A percentile compares a stretch with the other conserved stretches of the same genome.
Evolutionary conservation across 2,329 filamentous ascomycete genomes (phyloP).

Genomic region (Pseudocercospora vitis): DNA sequence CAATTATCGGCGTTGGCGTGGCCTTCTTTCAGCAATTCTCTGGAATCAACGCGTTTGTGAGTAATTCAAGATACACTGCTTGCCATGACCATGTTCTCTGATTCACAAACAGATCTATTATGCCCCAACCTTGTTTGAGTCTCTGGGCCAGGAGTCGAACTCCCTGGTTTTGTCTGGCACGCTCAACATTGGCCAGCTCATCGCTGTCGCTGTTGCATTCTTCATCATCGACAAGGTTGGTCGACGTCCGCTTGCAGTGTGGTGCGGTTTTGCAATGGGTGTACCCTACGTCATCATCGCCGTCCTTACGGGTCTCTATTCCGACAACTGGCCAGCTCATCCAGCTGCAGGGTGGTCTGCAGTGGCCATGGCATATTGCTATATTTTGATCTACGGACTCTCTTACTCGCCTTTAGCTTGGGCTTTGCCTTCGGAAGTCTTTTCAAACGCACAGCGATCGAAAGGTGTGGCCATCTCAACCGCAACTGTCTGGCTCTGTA

Average conservation of each 20-base stretch:
- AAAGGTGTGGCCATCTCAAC: slow-evolving; percentile 63
- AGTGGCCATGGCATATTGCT: slow-evolving; percentile 12
- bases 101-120: no score
- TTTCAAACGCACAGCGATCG: slow-evolving; percentile 57
- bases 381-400: slow-evolving; percentile 50
- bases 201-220: slow-evolving; percentile 34
- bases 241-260: slow-evolving; percentile 39
- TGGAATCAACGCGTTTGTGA: no score
- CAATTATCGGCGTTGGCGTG: not conserved
- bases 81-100: no score
- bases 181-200: slow-evolving; percentile 43
- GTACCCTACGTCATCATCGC: slow-evolving; percentile 50
- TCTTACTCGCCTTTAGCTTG: slow-evolving; percentile 44
- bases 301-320: slow-evolving; percentile 53
- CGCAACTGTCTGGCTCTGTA: slow-evolving; percentile 62
- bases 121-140: slow-evolving; percentile 43
- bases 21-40: slow-evolving; percentile 32
- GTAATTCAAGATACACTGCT: no score
- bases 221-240: slow-evolving; percentile 43
- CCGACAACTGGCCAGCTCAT: slow-evolving; percentile 44
- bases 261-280: slow-evolving; percentile 47
- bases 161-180: slow-evolving; percentile 40
- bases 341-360: slow-evolving; percentile 43
- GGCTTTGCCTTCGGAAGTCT: slow-evolving; percentile 55
- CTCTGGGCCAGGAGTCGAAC: slow-evolving; percentile 36